These are phyloP conservation scores for Suillus clintonianus DNA, from an alignment of 768 basidiomycete genomes.

Conservation along the genomic window DNA sequence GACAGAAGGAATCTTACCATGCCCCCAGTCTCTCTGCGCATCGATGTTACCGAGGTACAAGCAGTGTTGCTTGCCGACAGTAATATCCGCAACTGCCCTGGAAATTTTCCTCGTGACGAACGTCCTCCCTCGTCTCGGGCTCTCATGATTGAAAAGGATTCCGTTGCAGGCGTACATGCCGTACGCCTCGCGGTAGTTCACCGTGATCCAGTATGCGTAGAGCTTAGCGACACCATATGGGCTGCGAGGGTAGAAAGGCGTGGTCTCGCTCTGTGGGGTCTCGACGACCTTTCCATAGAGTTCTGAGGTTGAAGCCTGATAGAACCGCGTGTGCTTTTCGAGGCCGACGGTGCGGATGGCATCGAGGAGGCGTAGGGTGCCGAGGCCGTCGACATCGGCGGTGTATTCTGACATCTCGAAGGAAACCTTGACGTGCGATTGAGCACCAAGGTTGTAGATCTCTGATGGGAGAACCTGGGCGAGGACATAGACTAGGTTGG, in stretches of 20 bases:
- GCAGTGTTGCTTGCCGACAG: constrained; percentile 84
- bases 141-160: constrained; percentile 98
- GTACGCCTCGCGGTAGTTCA: constrained; percentile 94
- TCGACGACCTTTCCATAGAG: constrained; percentile 96
- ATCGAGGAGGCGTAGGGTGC: constrained; percentile 93
- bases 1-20: constrained; percentile 55
- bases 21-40: constrained; percentile 96
- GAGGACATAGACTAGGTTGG: constrained; percentile 96
- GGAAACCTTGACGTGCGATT: constrained; percentile 98
- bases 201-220: constrained; percentile 88
- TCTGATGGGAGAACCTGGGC: constrained; percentile 93
- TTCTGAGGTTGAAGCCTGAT: constrained; percentile 97
- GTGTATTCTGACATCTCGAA: constrained; percentile 99
- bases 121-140: constrained; percentile 89
- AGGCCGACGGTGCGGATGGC: constrained; percentile 95
- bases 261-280: constrained; percentile 93
- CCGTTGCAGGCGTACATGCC: constrained; percentile 97
- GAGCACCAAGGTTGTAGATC: constrained; percentile 97
- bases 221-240: constrained; percentile 97
- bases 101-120: constrained; percentile 97
- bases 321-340: constrained; percentile 91
- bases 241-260: constrained; percentile 97
- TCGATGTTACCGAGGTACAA: constrained; percentile 94
- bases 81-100: constrained; percentile 90
- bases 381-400: constrained; percentile 93